Conservation (phyloP, 768 basidiomycete genomes). For the Gloeophyllum trabeum region DNA sequence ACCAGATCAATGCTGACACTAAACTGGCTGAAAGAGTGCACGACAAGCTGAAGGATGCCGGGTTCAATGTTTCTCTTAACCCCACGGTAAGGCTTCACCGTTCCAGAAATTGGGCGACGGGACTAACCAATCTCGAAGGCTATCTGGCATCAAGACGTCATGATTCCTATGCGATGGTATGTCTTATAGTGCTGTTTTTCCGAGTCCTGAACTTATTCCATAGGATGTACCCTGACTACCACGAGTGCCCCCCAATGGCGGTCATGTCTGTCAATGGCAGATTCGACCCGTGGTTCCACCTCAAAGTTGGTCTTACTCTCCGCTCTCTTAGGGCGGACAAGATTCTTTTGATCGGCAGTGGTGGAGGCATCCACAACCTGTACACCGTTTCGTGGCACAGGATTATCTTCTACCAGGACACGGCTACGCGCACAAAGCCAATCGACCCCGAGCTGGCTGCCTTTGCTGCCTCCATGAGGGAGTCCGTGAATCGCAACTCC, state of each 20-base stretch:
- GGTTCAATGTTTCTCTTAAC: conserved; percentile 3
- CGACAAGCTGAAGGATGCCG: conserved; percentile 2
- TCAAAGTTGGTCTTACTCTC: conserved; percentile 2
- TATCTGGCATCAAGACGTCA: conserved; percentile 6
- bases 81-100: neutral
- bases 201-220: too few species aligned
- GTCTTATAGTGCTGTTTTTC: neutral
- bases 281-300: conserved; percentile 5
- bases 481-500: conserved; percentile 2
- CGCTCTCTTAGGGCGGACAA: conserved; percentile 2
- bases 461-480: conserved; percentile 4
- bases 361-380: conserved; percentile 4
- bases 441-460: conserved; percentile 2
- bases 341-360: conserved; percentile 4
- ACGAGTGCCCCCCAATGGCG: conserved; percentile 4
- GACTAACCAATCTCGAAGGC: neutral
- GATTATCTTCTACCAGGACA: conserved; percentile 4
- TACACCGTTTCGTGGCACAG: conserved; percentile 4
- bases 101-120: too few species aligned
- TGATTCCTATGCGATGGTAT: conserved; percentile 5
- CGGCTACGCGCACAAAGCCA: conserved; percentile 3
- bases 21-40: neutral
- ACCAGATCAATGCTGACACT: conserved; percentile 2
- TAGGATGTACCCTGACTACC: conserved; percentile 5
- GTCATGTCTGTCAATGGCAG: conserved; percentile 5